Conservation (phyloP, 495 filamentous ascomycete species). For the Neurospora sp. region DNA sequence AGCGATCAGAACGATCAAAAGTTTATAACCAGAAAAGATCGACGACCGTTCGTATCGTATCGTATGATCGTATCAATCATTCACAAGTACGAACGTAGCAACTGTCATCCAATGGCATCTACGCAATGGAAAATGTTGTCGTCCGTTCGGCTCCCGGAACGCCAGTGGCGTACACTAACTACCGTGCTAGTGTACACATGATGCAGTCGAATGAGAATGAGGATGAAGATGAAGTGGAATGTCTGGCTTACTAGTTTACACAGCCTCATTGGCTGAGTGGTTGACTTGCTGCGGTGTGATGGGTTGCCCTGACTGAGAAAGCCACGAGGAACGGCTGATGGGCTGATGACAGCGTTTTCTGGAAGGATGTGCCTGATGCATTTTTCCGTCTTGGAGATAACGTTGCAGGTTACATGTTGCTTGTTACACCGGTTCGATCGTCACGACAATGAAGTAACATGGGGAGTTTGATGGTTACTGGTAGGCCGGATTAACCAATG, state of each 20-base stretch:
- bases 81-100: too few species aligned
- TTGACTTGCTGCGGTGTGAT: not conserved
- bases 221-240: not conserved
- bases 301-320: not conserved
- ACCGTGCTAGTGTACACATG: too few species aligned
- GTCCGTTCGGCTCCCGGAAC: not conserved
- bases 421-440: not conserved
- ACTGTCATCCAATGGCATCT: too few species aligned
- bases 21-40: not conserved
- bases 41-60: not conserved
- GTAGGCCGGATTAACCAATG: not conserved
- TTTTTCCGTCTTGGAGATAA: not conserved
- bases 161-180: not conserved
- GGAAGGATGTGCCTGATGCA: not conserved
- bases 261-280: not conserved
- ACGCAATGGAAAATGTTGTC: too few species aligned
- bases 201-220: too few species aligned
- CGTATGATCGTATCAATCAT: not conserved
- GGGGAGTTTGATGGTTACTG: not conserved
- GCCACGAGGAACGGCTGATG: not conserved
- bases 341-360: not conserved
- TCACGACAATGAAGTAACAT: not conserved
- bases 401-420: not conserved
- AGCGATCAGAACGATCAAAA: not conserved
- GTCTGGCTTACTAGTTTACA: not conserved